Evolutionary conservation across 2,329 filamentous ascomycete species (phyloP).

Genomic region (Aureobasidium sp.): DNA sequence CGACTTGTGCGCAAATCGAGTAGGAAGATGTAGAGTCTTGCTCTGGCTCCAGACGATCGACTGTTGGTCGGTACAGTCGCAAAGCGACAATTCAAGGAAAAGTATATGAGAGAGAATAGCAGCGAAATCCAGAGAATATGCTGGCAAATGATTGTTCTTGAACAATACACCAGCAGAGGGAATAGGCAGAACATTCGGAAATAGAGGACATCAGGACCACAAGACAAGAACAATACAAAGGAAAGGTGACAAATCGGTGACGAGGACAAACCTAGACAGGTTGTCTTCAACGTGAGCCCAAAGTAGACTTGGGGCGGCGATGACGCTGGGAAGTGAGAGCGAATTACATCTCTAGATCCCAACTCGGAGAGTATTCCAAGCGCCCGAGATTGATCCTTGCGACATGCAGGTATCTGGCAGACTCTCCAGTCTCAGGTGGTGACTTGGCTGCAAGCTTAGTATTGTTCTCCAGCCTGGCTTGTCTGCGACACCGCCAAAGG

Average conservation of each 20-base stretch:
- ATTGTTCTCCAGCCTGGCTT: constrained; percentile 17
- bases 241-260: neutral
- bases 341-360: no score
- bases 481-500: neutral
- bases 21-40: neutral
- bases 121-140: neutral
- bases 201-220: neutral
- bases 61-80: neutral
- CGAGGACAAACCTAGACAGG: neutral
- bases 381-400: neutral
- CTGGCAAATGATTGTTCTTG: constrained; percentile 3
- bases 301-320: neutral
- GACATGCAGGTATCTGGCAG: neutral
- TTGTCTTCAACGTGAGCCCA: neutral
- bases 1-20: neutral
- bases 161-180: neutral
- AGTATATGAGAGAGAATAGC: neutral
- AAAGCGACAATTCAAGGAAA: neutral
- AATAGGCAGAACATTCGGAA: neutral
- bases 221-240: constrained; percentile 11
- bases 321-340: neutral
- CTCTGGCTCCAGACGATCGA: neutral
- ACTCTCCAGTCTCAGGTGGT: neutral
- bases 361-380: no score
- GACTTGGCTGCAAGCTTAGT: constrained; percentile 12